phyloP scores from a whole-genome alignment of 2,329 filamentous ascomycete genomes.

The Graphilbum fragrans region DNA sequence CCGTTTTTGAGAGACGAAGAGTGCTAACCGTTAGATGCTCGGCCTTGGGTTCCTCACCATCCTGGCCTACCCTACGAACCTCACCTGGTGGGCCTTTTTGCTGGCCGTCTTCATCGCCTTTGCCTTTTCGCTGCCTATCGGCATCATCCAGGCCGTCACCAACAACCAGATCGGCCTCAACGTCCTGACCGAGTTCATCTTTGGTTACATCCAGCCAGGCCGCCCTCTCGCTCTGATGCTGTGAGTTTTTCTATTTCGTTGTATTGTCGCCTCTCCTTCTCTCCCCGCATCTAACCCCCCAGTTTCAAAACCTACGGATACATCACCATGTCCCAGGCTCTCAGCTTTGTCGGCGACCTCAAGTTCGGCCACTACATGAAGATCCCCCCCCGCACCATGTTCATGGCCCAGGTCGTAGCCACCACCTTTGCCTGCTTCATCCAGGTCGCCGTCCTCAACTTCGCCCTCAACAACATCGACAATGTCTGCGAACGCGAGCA shows the following conservation, averaged over 20 bases:
- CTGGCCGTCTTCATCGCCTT: conserved; percentile 53
- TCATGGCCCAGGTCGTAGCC: conserved; percentile 52
- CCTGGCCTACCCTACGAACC: conserved; percentile 51
- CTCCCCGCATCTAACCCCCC: not conserved
- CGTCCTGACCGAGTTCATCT: conserved; percentile 60
- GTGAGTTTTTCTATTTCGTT: conserved; percentile 22
- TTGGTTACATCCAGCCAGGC: conserved; percentile 65
- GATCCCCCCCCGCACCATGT: conserved; percentile 54
- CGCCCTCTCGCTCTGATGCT: conserved; percentile 63
- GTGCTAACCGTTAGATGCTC: conserved; percentile 30
- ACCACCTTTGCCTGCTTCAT: conserved; percentile 55
- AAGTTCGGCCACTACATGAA: conserved; percentile 68
- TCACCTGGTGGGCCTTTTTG: conserved; percentile 63
- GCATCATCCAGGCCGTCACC: conserved; percentile 58
- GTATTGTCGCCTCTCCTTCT: not conserved
- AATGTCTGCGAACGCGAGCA: conserved; percentile 49
- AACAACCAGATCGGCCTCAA: conserved; percentile 63
- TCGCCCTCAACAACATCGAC: conserved; percentile 47
- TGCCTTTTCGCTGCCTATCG: conserved; percentile 52
- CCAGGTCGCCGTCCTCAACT: conserved; percentile 52
- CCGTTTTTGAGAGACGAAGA: too few relatives aligned
- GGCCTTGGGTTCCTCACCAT: conserved; percentile 40
- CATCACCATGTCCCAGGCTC: conserved; percentile 52
- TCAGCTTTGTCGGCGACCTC: conserved; percentile 52
- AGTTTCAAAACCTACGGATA: conserved; percentile 53